Base-by-base conservation (phyloP, 768 basidiomycete species). In the Naematelia encephala region DNA sequence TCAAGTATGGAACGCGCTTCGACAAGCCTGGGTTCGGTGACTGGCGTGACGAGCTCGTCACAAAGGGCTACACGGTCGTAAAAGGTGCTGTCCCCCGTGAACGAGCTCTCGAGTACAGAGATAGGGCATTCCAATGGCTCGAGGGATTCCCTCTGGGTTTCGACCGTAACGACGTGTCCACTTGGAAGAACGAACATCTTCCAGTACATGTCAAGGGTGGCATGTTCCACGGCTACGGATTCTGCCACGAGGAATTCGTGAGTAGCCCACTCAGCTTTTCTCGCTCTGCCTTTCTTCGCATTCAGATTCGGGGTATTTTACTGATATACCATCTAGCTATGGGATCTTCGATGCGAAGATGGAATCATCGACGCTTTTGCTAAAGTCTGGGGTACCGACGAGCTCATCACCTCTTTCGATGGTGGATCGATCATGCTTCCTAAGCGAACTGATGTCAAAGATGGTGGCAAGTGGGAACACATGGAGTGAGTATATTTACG, bases 141-240 rank as follows among this genome's bases (percentile, higher is more conserved):
- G 75, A 77, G 53, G 50, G 51, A 21, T 73, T 74, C 50, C 58
- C 61, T 1, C 57, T 70, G 14, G 74, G 74, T 19, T 77, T 71
- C 62, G 67, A 75, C 55, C 59, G 72, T 23, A 63, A 72, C 51
- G 72, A 75, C 44, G 59, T 56, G 1, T 51, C 47, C 4, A 77
- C 75, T 1, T 70, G 70, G 68, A 63, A 56, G 30, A 61, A 60
- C 26, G 69, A 69, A 19, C 63, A 65, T 57, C 60, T 76, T 4
- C 73, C 75, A 0, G 56, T 63, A 1, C 62, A 64, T 42, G 51
- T 48, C 58, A 55, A 61, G 39, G 68, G 70, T 5, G 67, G 68
- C 12, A 68, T 72, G 73, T 68, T 68, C 53, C 56, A 51, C 30
- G 43, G 45, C n/a, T 62, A 63, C 27, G 65, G 64, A 25, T 26